Evolutionary conservation across 2,329 filamentous ascomycete genomes (phyloP), one percentile per base, ranked within the genome.

Genomic region (Penicillium capsulatum): DNA sequence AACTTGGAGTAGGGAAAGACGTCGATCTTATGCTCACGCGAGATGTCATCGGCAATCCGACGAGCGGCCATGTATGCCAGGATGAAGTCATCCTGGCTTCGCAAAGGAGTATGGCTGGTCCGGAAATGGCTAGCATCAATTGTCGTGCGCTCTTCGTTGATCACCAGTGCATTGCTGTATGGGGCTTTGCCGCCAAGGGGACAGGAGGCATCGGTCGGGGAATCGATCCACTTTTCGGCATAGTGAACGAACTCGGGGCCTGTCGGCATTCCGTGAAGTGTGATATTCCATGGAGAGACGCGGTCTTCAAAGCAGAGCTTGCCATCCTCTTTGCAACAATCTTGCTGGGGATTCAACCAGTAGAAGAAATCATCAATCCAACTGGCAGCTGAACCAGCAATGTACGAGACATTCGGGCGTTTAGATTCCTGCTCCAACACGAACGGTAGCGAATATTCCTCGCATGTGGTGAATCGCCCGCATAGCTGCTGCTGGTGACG

Each of bases 331-430:
- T 85, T 74, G 55, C 86, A 96, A 68, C 80, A 81, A 31, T 89
- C 84, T 30, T 87, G 77, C 36, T 81, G 77, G 0, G 92, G 92
- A 53, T 97, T 94, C n/a, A 97, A 72, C 91, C 92, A 98, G 44
- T 87, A 77, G 67, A 97, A 88, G 68, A 88, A 97, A 60, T 98
- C 92, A 51, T 98, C 92, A 13, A 98, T 78, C 92, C 92, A 98
- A 63, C 86, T 96, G 3, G 94, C 92, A 0, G 91, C 83, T 0
- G 89, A 85, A 7, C 90, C 83, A 5, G 88, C 78, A 51, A 98
- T 87, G 63, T 89, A 97, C 1, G 89, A 96, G 1, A 91, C 74
- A 5, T 94, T 79, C 0, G 89, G 77, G 26, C 92, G 80, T 69
- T 96, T 97, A 8, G 92, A 81, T 68, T 98, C 94, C 53, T 92